These are phyloP conservation scores for Apocynum venetum DNA, from an alignment of 257 asterid genomes.

Conservation along the genomic window DNA sequence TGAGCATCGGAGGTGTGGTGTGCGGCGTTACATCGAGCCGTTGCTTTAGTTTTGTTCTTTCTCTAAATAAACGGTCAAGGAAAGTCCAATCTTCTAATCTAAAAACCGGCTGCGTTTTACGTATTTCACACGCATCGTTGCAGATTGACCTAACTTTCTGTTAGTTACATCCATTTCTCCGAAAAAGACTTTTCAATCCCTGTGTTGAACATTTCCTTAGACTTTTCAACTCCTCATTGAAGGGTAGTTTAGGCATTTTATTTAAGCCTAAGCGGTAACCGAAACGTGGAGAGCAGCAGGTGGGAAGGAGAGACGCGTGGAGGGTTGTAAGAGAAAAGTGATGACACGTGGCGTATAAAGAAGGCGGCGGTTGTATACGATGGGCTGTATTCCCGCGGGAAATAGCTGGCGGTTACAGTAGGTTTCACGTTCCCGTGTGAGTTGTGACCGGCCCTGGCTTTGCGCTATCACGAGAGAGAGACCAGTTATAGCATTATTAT, in stretches of 20 bases:
- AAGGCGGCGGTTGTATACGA: slow-evolving; percentile 13
- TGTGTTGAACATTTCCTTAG: not conserved
- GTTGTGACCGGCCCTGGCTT: slow-evolving; percentile 19
- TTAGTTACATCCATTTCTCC: not conserved
- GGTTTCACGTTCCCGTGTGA: slow-evolving; percentile 20
- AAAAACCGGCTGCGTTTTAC: slow-evolving; percentile 5
- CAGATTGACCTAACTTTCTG: slow-evolving; percentile 23
- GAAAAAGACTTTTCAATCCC: slow-evolving; percentile 15
- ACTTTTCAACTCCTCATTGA: not conserved
- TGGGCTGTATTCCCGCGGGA: slow-evolving; percentile 23
- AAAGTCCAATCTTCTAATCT: not conserved
- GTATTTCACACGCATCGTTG: slow-evolving; percentile 19
- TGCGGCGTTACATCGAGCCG: slow-evolving; percentile 8
- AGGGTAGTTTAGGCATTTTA: slow-evolving; percentile 9
- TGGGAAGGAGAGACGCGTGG: slow-evolving; percentile 14
- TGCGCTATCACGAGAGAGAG: not conserved
- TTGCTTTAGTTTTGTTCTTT: not conserved
- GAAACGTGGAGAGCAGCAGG: slow-evolving; percentile 16
- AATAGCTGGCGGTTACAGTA: slow-evolving; percentile 24
- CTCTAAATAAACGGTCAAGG: slow-evolving; percentile 3
- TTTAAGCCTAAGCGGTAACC: not conserved
- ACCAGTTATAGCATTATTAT: not conserved
- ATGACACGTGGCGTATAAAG: slow-evolving; percentile 1
- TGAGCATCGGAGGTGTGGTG: slow-evolving; percentile 7
- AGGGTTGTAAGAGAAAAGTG: not conserved